Conservation (phyloP, 441 rosid species). For the Theobroma grandiflorum region DNA sequence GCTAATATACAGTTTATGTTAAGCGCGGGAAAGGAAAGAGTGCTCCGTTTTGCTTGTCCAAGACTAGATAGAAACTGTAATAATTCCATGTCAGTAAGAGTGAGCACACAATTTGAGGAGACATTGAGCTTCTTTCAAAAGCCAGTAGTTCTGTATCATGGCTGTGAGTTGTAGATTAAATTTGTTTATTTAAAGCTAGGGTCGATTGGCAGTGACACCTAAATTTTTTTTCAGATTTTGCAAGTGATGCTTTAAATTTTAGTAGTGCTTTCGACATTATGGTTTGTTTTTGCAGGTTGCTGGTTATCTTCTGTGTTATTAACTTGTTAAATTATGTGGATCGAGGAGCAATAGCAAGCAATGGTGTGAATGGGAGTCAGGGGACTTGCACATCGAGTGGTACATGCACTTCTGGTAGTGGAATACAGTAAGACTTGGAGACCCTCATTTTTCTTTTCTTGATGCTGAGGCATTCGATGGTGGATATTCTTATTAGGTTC, state of each 20-base stretch:
- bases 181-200: neutral
- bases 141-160: neutral
- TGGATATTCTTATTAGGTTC: neutral
- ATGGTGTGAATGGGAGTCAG: constrained; percentile 91
- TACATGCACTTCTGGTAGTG: constrained; percentile 80
- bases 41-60: neutral
- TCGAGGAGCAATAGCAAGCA: constrained; percentile 96
- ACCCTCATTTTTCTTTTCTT: constrained; percentile 10
- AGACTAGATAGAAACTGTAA: neutral
- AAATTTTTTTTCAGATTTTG: neutral
- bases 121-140: neutral
- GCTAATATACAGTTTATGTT: neutral
- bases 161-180: neutral
- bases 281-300: constrained; percentile 58
- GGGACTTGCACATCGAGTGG: constrained; percentile 71
- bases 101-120: neutral
- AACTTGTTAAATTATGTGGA: constrained; percentile 88
- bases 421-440: constrained; percentile 84
- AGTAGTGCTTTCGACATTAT: neutral
- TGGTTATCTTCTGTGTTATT: constrained; percentile 79
- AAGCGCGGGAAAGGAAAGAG: neutral
- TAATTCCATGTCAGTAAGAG: neutral
- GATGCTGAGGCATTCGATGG: neutral
- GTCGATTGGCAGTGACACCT: neutral
- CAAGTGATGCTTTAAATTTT: neutral